A percentile compares a stretch with the other conserved stretches of the same genome.
phyloP scores from a whole-genome alignment of 225 moss, liverwort and hornwort species.

The Ulota crispa region DNA sequence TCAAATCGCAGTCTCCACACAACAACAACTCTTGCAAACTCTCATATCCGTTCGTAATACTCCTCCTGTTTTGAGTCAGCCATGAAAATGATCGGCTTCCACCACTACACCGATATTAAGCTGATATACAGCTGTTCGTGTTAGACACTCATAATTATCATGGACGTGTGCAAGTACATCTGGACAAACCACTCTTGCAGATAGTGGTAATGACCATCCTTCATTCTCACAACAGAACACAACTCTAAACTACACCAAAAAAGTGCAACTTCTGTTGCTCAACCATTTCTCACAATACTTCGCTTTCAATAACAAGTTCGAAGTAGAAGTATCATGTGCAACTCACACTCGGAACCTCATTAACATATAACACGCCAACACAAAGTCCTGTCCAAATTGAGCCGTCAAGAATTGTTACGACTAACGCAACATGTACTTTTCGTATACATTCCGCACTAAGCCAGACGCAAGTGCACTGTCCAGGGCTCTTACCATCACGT shows the following conservation, averaged over 20 bases:
- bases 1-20: background rate
- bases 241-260: background rate
- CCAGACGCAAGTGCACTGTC: background rate
- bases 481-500: conserved; percentile 32
- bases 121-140: no score
- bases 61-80: background rate
- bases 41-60: background rate
- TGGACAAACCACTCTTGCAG: accelerated
- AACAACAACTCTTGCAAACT: background rate
- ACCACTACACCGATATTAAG: no score
- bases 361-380: accelerated
- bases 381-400: accelerated
- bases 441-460: background rate
- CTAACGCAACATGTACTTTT: accelerated
- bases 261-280: background rate
- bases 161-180: background rate
- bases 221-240: no score
- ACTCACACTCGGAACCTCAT: no score
- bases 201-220: accelerated
- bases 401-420: accelerated
- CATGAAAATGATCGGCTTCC: background rate
- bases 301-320: background rate
- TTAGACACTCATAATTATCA: background rate
- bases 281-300: background rate
- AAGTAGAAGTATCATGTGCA: accelerated